These are phyloP conservation scores for Apostasia ramifera DNA, from an alignment of 106 monocot species.

Conservation along the genomic window DNA sequence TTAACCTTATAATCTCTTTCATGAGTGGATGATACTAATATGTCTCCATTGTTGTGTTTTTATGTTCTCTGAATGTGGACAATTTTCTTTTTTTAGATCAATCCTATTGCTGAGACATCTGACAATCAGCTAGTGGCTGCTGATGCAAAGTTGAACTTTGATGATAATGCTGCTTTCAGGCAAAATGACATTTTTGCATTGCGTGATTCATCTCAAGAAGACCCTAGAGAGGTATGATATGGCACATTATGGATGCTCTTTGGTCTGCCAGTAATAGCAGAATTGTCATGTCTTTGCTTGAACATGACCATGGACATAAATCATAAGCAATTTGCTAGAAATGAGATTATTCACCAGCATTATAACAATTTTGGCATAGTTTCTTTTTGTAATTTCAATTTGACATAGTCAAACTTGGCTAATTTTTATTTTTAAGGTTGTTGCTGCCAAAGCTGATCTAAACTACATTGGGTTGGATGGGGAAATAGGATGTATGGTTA, in stretches of 20 bases:
- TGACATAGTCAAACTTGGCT: no score
- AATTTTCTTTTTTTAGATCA: slow-evolving; percentile 47
- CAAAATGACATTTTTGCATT: slow-evolving; percentile 88
- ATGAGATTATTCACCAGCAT: not conserved
- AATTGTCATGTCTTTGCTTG: not conserved
- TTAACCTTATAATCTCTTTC: not conserved
- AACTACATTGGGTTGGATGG: slow-evolving; percentile 84
- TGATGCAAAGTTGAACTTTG: slow-evolving; percentile 99
- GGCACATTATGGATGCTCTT: not conserved
- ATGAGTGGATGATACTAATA: not conserved
- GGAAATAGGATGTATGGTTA: slow-evolving; percentile 99
- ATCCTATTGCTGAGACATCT: slow-evolving; percentile 94
- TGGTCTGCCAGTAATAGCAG: not conserved
- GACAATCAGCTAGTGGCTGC: slow-evolving; percentile 86
- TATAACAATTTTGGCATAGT: no score
- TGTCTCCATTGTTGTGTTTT: not conserved
- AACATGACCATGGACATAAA: not conserved
- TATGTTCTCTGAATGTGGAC: no score
- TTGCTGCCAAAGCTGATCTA: slow-evolving; percentile 72
- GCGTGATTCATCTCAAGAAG: slow-evolving; percentile 89
- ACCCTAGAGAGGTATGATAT: slow-evolving; percentile 78
- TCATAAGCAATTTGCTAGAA: not conserved
- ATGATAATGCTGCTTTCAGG: slow-evolving; percentile 94
- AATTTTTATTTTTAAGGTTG: slow-evolving; percentile 39
- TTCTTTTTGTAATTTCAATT: no score